Evolutionary conservation across 306 rosid genomes (phyloP).

Genomic region (Rosa chinensis): DNA sequence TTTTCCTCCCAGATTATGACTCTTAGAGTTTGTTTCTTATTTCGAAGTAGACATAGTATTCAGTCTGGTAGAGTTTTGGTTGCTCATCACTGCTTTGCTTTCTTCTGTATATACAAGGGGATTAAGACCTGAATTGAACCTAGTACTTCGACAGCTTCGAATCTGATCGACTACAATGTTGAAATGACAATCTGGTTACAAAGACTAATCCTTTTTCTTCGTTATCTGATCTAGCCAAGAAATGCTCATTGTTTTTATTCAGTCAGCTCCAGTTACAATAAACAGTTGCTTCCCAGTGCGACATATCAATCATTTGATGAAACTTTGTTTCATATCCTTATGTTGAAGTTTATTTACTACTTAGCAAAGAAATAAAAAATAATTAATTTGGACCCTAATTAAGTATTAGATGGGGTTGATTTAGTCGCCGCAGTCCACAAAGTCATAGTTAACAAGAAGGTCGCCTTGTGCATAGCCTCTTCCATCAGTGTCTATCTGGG

Average conservation of each 20-base stretch:
- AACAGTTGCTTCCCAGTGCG: not conserved
- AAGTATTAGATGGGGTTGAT: not conserved
- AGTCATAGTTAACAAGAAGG: constrained; percentile 51
- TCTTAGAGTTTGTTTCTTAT: not conserved
- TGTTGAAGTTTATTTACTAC: not conserved
- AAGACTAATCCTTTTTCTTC: not conserved
- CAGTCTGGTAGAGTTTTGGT: not conserved
- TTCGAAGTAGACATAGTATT: not conserved
- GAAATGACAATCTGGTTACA: not conserved
- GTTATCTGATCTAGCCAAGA: not conserved
- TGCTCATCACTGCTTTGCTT: not conserved
- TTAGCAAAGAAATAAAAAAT: not conserved
- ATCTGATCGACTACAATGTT: not conserved
- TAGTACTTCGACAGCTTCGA: not conserved
- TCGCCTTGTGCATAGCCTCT: constrained; percentile 43
- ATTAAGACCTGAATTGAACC: not conserved
- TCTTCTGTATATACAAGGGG: not conserved
- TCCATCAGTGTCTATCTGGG: constrained; percentile 40
- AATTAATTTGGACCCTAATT: not conserved
- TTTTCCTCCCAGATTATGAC: not conserved
- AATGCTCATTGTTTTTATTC: not conserved
- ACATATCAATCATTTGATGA: not conserved
- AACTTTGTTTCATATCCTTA: not conserved
- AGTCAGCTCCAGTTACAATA: not conserved
- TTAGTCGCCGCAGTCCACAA: constrained; percentile 55